These are phyloP conservation scores for Wickerhamiella hasegawae DNA, from an alignment of 805 yeast genomes.

Conservation along the genomic window DNA sequence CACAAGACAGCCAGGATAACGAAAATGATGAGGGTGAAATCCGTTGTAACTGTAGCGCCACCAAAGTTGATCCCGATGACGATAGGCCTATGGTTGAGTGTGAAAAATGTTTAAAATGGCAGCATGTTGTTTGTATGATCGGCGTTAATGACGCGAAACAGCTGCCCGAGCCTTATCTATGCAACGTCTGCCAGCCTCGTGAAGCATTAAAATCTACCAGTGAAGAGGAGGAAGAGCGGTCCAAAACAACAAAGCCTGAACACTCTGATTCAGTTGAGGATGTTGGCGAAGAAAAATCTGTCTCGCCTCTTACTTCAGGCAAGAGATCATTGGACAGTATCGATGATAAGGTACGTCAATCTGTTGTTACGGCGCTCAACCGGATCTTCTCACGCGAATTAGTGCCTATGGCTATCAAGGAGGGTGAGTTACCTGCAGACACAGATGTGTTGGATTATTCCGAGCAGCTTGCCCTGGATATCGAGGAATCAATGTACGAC, in stretches of 20 bases:
- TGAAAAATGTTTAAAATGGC: conserved; percentile 52
- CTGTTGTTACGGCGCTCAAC: conserved; percentile 37
- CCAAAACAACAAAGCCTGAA: too few relatives aligned
- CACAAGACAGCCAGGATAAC: not conserved
- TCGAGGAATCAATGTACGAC: conserved; percentile 36
- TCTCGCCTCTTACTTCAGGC: too few relatives aligned
- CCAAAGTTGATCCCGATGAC: conserved; percentile 19
- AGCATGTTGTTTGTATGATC: conserved; percentile 48
- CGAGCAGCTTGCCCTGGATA: conserved; percentile 28
- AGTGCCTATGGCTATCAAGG: conserved; percentile 19
- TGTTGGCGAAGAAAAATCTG: not conserved
- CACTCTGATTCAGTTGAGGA: conserved; percentile 1
- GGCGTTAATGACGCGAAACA: conserved; percentile 25
- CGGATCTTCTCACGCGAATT: conserved; percentile 28
- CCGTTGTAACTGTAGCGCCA: conserved; percentile 15
- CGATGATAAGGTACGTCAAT: conserved; percentile 27
- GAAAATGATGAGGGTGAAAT: conserved; percentile 6
- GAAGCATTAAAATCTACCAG: not conserved
- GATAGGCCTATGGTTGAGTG: conserved; percentile 46
- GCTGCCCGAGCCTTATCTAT: conserved; percentile 38
- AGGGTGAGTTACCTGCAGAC: conserved; percentile 10
- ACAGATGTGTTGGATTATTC: conserved; percentile 22
- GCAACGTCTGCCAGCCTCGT: conserved; percentile 34
- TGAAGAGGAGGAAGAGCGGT: not conserved
- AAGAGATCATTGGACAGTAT: not conserved